Evolutionary conservation across 1,284 basidiomycete species (phyloP).

Genomic region (Kwoniella shivajii): DNA sequence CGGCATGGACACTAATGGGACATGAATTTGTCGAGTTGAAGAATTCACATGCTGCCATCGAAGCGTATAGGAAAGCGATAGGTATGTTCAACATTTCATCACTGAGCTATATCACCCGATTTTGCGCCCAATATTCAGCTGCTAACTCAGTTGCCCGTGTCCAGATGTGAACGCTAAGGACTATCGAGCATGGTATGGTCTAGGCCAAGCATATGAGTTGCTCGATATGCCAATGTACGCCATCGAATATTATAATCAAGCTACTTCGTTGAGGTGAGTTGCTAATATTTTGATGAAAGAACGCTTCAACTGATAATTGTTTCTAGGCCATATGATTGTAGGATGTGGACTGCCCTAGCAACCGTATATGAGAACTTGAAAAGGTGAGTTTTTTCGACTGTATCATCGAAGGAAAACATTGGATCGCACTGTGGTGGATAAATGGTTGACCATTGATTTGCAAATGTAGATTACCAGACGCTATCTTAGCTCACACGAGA

Average conservation of each 20-base stretch:
- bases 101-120: neutral
- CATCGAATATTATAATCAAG: constrained; percentile 94
- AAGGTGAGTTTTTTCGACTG: constrained; percentile 58
- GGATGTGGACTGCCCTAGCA: constrained; percentile 94
- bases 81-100: constrained; percentile 57
- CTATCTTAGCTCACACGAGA: constrained; percentile 83
- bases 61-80: constrained; percentile 92
- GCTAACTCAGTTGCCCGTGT: neutral
- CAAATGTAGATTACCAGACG: constrained; percentile 69
- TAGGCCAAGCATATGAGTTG: constrained; percentile 96
- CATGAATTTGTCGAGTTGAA: constrained; percentile 99
- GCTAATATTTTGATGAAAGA: constrained; percentile 10
- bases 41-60: constrained; percentile 97
- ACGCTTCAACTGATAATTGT: constrained; percentile 2
- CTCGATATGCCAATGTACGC: constrained; percentile 96
- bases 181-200: constrained; percentile 96
- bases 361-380: constrained; percentile 90
- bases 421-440: no score
- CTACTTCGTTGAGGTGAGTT: constrained; percentile 80
- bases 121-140: neutral
- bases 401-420: no score
- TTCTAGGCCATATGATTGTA: constrained; percentile 86
- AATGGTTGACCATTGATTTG: constrained; percentile 10
- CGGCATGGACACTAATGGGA: constrained; percentile 99
- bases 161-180: constrained; percentile 92